phyloP scores from a whole-genome alignment of 2,329 filamentous ascomycete genomes.

The Arthrobotrys sphaeroides region DNA sequence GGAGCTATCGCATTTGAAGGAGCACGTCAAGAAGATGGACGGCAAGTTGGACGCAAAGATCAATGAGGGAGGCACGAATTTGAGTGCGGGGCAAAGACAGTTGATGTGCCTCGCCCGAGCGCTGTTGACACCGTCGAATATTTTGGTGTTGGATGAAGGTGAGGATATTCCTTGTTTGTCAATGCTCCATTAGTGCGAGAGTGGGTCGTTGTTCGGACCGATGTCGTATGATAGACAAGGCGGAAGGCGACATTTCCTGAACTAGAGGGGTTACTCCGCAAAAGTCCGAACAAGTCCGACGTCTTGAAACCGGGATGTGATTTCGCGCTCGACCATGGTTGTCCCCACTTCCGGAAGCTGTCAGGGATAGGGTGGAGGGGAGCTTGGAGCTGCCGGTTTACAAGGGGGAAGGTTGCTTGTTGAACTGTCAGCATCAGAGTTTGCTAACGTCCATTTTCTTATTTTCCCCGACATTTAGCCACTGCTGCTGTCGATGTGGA shows the following conservation, averaged over 20 bases:
- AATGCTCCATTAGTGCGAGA: constrained; percentile 22
- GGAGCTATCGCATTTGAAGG: constrained; percentile 91
- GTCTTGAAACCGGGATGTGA: not conserved
- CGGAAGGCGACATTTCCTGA: not conserved
- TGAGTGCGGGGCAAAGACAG: constrained; percentile 94
- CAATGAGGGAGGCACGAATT: constrained; percentile 94
- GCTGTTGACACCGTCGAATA: constrained; percentile 93
- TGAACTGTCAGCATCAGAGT: constrained; percentile 32
- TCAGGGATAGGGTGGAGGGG: constrained; percentile 1
- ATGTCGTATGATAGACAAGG: constrained; percentile 5
- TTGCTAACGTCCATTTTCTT: constrained; percentile 24
- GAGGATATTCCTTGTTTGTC: constrained; percentile 64
- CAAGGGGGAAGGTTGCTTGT: constrained; percentile 54
- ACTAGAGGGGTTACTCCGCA: constrained; percentile 10
- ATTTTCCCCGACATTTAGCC: constrained; percentile 59
- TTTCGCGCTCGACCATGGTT: constrained; percentile 5
- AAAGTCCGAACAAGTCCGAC: not conserved
- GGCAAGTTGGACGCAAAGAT: constrained; percentile 90
- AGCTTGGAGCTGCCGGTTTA: not conserved
- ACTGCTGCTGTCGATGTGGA: constrained; percentile 74
- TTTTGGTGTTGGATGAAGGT: constrained; percentile 95
- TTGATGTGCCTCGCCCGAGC: constrained; percentile 92
- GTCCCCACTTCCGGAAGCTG: not conserved
- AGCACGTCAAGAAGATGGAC: constrained; percentile 85
- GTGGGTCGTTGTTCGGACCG: not conserved